A percentile compares a stretch with the other conserved stretches of the same genome.
Conservation (phyloP, 139 green algal species). For the Chlorella sp. region DNA sequence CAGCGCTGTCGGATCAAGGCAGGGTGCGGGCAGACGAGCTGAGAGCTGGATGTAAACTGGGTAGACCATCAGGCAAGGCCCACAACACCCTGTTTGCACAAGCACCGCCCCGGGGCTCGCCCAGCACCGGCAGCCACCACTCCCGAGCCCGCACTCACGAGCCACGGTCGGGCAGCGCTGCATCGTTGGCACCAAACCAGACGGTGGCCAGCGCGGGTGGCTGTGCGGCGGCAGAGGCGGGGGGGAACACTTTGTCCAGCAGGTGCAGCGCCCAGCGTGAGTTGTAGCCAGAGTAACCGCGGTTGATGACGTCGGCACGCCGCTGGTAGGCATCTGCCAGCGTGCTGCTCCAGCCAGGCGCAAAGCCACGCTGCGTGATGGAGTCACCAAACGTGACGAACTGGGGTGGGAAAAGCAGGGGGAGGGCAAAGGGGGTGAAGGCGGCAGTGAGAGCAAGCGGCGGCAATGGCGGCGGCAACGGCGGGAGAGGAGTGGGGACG, state of each 20-base stretch:
- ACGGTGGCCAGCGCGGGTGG: conserved; percentile 68
- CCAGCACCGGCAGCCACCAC: not conserved
- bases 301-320: conserved; percentile 80
- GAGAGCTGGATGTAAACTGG: too few relatives aligned
- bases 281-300: conserved; percentile 87
- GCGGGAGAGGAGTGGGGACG: not conserved
- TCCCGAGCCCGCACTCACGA: conserved; percentile 33
- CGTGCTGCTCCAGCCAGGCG: conserved; percentile 64
- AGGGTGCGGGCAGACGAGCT: not conserved
- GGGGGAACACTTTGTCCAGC: conserved; percentile 65
- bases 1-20: not conserved
- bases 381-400: conserved; percentile 85
- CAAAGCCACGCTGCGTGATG: conserved; percentile 76
- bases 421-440: not conserved
- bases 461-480: not conserved
- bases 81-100: too few relatives aligned
- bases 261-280: conserved; percentile 78
- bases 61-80: too few relatives aligned
- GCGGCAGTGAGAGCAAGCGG: not conserved
- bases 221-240: not conserved
- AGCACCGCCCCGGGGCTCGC: too few relatives aligned
- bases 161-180: conserved; percentile 69
- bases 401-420: not conserved
- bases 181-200: conserved; percentile 96
- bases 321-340: conserved; percentile 66